Base-by-base conservation (phyloP, 768 basidiomycete species). In the Naematelia aurantialba region DNA sequence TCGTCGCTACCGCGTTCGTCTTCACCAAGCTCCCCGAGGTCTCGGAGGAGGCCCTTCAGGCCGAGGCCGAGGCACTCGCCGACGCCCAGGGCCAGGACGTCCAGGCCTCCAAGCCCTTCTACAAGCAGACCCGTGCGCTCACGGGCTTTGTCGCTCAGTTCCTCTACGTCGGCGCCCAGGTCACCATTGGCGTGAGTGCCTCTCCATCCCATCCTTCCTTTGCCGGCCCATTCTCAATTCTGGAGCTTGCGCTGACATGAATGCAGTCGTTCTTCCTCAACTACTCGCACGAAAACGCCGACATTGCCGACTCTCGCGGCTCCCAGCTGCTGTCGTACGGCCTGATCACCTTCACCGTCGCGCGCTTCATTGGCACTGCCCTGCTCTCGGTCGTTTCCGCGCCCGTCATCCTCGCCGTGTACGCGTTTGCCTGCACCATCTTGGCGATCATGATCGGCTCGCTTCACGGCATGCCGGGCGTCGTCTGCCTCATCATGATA, bases 91-190 rank as follows among this genome's bases (percentile, higher is more conserved):
- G 81, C 5, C 63, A 79, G 12, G 75, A 76, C 22, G 70, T 71
- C 4, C 31, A 66, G 53, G 66, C 70, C 52, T 29, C 31, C 25
- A 55, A 83, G 54, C 78, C 87, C 2, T 87, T 89, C 77, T 82
- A 81, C 79, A 85, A 81, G 75, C 87, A 89, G 65, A 85, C 83
- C 65, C 82, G 83, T 55, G 86, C 86, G 61, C 79, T 88, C 51
- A 85, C 87, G 68, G 87, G 87, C 27, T 87, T 83, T 66, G 81
- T 87, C 55, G 86, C 86, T 19, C 88, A 89, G 73, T 88, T 84
- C 45, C 78, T 83, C 82, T 85, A 76, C 64, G 76, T 74, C 48
- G 74, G 76, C 14, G 68, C 74, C 24, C 74, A 74, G 48, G 76
- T 78, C 19, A 66, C 75, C 14, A 66, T 74, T 46, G 78, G 77